Base-by-base conservation (phyloP, 2,329 filamentous ascomycete species). In the Xylariaceae sp. region DNA sequence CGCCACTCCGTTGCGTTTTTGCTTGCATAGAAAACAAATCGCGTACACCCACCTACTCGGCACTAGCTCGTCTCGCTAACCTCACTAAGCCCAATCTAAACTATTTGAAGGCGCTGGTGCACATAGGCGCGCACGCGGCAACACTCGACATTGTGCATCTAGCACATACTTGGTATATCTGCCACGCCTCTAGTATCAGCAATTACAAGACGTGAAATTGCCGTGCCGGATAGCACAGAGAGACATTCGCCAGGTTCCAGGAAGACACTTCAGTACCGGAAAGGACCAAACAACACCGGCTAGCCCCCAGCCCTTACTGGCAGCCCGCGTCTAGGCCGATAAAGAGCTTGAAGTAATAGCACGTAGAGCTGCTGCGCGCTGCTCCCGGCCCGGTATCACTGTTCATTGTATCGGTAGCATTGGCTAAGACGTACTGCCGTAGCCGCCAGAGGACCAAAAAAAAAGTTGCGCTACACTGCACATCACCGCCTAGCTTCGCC, bases 1-100 rank as follows among this genome's bases (percentile, higher is more conserved):
- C 61, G 65, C 61, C 62, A 58, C 57, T 60, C 54, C 53, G 58
- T 53, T 67, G 63, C 64, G 62, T 64, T 58, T 58, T 57, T 58
- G 53, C 61, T 60, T 66, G 64, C 65, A 68, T 66, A 63, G 61
- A 63, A 66, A 64, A 64, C 44, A 55, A 58, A 55, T 57, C 54
- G 62, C 64, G 61, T 60, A 62, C 56, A 55, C 61, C 63, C 61
- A 62, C 63, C 59, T 61, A 64, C 59, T 66, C 56, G 60, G 61
- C 66, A 66, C 66, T 68, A 68, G 52, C 52, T 45, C 39, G 13
- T 27, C 55, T 60, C 49, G 55, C 57, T 60, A 65, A 62, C 64
- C 58, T 64, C 64, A 65, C 64, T 68, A 64, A 68, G 62, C 61
- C 64, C 61, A 59, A 60, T 60, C 65, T 66, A 66, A 67, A 63